Conservation (phyloP, 2,329 filamentous ascomycete genomes). For the Grosmannia serpens region DNA sequence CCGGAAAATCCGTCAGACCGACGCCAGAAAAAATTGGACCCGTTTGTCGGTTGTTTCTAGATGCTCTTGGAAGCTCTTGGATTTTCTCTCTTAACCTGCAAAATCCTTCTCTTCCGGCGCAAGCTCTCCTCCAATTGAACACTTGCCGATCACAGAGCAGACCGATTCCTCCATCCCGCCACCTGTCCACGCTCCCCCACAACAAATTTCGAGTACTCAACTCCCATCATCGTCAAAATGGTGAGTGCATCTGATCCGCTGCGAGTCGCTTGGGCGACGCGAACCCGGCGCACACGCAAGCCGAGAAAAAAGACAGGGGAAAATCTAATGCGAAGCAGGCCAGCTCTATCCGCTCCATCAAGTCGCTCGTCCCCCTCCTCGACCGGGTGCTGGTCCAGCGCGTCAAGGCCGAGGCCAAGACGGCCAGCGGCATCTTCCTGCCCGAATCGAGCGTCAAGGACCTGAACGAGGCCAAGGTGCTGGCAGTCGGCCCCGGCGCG, state of each 20-base stretch:
- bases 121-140: slow-evolving; percentile 3
- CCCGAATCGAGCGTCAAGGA: slow-evolving; percentile 96
- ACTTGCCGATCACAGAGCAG: not conserved
- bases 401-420: slow-evolving; percentile 94
- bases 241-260: slow-evolving; percentile 9
- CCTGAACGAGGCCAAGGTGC: slow-evolving; percentile 91
- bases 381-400: slow-evolving; percentile 98
- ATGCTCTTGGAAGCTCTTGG: slow-evolving; percentile 22
- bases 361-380: slow-evolving; percentile 85
- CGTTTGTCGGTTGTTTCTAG: slow-evolving; percentile 17
- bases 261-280: not conserved
- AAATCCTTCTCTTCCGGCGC: slow-evolving; percentile 8
- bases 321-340: slow-evolving; percentile 28
- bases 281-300: not conserved
- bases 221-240: slow-evolving; percentile 12
- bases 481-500: slow-evolving; percentile 85
- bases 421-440: slow-evolving; percentile 92
- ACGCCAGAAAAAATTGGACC: slow-evolving; percentile 15
- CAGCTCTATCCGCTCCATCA: slow-evolving; percentile 84
- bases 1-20: slow-evolving; percentile 15
- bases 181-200: not conserved
- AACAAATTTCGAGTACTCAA: not conserved
- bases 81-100: slow-evolving; percentile 10
- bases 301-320: not conserved
- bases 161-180: not conserved